Evolutionary conservation across 2,329 filamentous ascomycete genomes (phyloP), one percentile per base, ranked within the genome.

Genomic region (Pezicula neosporulosa): DNA sequence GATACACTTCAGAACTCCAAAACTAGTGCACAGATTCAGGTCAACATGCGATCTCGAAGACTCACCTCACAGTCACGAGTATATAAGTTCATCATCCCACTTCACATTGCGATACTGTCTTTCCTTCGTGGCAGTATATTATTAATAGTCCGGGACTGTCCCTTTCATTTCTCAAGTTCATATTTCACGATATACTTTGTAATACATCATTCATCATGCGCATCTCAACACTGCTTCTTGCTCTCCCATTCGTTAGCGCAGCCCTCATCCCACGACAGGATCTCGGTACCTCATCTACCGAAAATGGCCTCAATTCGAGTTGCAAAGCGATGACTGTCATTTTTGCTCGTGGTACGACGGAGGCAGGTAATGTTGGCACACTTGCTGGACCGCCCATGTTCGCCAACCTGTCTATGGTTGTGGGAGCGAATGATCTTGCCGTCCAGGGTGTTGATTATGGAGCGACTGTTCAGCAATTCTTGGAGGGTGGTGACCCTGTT

Each of bases 281-380:
- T 15, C 42, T 44, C 13, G 42, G 18, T 16, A 44, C 42, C 19
- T 44, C 42, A n/a, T 24, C 9, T 19, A 44, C 42, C 42, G 42
- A 44, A 27, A 44, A 44, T 44, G 42, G 24, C 21, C 19, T 44
- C 42, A 44, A 12, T n/a, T 13, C 8, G 6, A 24, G 18, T 19
- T 51, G 49, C 38, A 47, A 35, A 35, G 18, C 36, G 7, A 37
- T 48, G 18, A 67, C 73, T 43, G 73, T 76, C 53, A 72, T 75
- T 49, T 76, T 70, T 53, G 72, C 72, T 27, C 70, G 73, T 51
- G 73, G 70, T 21, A 73, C 72, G n/a, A 72, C 70, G n/a, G 73
- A 76, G 53, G 50, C 60, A 13, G 73, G 73, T 12, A 73, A 74
- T 56, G 69, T 76, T 66, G 64, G 64, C 8, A 51, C 52, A 3